phyloP scores from a whole-genome alignment of 352 stramenopile species.

The Phytophthora vignae region DNA sequence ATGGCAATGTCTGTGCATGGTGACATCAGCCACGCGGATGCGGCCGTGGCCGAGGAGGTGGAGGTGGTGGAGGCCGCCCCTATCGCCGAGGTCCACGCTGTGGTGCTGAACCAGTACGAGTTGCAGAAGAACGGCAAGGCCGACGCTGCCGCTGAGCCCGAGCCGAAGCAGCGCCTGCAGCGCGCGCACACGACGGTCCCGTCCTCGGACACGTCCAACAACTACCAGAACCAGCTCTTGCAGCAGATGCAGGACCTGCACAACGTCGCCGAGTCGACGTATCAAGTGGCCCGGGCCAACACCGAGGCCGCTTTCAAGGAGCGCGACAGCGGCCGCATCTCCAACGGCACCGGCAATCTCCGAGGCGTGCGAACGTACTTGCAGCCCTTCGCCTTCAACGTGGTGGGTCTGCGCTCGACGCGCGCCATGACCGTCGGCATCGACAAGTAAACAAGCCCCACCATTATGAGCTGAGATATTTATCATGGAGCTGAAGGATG shows the following conservation, averaged over 20 bases:
- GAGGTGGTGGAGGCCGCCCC: constrained; percentile 38
- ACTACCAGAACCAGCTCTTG: constrained; percentile 75
- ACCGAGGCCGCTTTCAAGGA: constrained; percentile 57
- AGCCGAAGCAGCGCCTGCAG: constrained; percentile 14
- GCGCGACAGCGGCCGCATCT: constrained; percentile 40
- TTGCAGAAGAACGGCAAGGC: constrained; percentile 21
- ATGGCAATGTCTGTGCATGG: constrained; percentile 11
- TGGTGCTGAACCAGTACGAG: constrained; percentile 32
- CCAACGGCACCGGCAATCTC: constrained; percentile 14
- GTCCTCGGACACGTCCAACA: constrained; percentile 12
- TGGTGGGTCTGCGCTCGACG: constrained; percentile 50
- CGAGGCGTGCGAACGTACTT: constrained; percentile 44
- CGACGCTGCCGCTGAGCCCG: constrained; percentile 3
- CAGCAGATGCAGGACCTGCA: constrained; percentile 81
- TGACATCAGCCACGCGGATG: constrained; percentile 4
- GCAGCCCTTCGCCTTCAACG: constrained; percentile 52
- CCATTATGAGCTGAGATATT: constrained; percentile 42
- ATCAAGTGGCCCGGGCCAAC: constrained; percentile 68
- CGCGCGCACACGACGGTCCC: constrained; percentile 43
- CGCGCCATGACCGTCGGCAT: constrained; percentile 47
- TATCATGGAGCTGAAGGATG: constrained; percentile 34
- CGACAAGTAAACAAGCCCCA: constrained; percentile 22
- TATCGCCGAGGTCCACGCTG: constrained; percentile 33
- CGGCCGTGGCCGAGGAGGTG: constrained; percentile 22
- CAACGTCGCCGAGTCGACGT: constrained; percentile 67